A percentile compares a stretch with the other conserved stretches of the same genome.
These are phyloP conservation scores for Podospora conica DNA, from an alignment of 495 filamentous ascomycete species.

Conservation along the genomic window DNA sequence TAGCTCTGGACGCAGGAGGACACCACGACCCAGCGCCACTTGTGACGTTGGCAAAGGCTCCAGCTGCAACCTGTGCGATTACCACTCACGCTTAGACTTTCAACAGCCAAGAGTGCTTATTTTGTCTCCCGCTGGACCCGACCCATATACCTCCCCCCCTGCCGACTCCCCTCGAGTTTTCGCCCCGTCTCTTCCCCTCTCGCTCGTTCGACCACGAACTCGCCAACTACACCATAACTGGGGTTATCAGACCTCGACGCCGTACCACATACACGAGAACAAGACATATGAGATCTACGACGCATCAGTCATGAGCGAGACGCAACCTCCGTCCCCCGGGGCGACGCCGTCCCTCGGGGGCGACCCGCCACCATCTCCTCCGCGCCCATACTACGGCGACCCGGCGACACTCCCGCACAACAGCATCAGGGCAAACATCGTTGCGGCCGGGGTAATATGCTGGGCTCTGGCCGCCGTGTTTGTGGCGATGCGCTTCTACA, in stretches of 20 bases:
- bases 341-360: too few relatives aligned
- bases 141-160: neutral
- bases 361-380: constrained; percentile 4
- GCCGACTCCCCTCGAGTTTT: neutral
- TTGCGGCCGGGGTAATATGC: constrained; percentile 15
- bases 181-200: neutral
- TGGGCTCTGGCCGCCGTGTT: constrained; percentile 26
- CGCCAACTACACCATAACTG: neutral
- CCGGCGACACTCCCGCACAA: constrained; percentile 21
- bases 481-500: constrained; percentile 28
- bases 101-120: neutral
- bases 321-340: neutral
- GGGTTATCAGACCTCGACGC: neutral
- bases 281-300: neutral
- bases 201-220: neutral
- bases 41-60: neutral
- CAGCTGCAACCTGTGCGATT: neutral
- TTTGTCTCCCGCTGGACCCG: neutral
- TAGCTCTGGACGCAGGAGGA: too few relatives aligned
- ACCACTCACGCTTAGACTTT: neutral
- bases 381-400: neutral
- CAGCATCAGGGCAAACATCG: constrained; percentile 20
- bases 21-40: neutral
- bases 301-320: neutral
- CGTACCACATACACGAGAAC: neutral